phyloP scores from a whole-genome alignment of 106 monocot species.

The Agapanthus africanus region DNA sequence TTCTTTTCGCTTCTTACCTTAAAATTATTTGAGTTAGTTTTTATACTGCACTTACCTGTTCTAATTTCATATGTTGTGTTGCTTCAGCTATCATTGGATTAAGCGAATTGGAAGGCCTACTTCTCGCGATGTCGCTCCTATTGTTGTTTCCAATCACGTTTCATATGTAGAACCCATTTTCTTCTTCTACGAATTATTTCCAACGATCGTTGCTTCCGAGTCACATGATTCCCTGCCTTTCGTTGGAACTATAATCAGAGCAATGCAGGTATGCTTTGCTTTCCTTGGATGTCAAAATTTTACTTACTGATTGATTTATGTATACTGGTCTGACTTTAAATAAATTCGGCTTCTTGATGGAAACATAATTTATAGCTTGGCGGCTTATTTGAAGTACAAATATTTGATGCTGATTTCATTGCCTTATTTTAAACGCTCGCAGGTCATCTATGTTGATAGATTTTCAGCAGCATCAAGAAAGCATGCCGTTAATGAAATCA shows the following conservation, averaged over 20 bases:
- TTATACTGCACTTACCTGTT: neutral
- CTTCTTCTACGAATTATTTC: constrained; percentile 93
- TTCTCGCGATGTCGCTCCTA: constrained; percentile 67
- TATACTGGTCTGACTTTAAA: neutral
- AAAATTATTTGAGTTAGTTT: neutral
- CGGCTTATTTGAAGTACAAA: neutral
- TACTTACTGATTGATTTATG: neutral
- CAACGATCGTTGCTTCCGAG: constrained; percentile 91
- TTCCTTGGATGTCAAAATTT: neutral
- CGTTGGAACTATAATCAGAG: constrained; percentile 95
- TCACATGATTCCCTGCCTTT: constrained; percentile 87
- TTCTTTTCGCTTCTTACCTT: neutral
- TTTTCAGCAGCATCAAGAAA: constrained; percentile 84
- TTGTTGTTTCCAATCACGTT: constrained; percentile 92
- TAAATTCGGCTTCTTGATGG: neutral
- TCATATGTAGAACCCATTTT: constrained; percentile 95
- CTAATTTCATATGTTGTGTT: constrained; percentile 5
- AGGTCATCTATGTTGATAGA: constrained; percentile 99
- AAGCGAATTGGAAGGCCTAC: constrained; percentile 69
- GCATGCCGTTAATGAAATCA: constrained; percentile 87
- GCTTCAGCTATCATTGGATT: constrained; percentile 87
- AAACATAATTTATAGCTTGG: neutral
- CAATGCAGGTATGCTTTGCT: constrained; percentile 71
- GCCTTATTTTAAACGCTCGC: neutral
- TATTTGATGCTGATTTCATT: neutral